phyloP scores from a whole-genome alignment of 164 flowering plant species.

The Sextonia rubra region DNA sequence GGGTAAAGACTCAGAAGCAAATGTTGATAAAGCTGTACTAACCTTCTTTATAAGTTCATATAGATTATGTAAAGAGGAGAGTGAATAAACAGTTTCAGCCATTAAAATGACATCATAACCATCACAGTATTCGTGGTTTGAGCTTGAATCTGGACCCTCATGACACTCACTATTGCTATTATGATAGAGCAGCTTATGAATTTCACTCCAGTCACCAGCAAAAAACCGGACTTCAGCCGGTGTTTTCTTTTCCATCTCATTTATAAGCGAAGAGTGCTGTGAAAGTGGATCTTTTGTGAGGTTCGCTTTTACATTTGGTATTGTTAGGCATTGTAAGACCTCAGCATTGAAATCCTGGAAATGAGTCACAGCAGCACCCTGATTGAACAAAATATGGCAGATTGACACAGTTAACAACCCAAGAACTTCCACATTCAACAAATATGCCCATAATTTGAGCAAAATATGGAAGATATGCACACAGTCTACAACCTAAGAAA shows the following conservation, averaged over 20 bases:
- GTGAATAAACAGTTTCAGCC: constrained; percentile 96
- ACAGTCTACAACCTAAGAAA: constrained; percentile 13
- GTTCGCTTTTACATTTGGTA: constrained; percentile 82
- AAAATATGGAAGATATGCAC: constrained; percentile 32
- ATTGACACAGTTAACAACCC: not conserved
- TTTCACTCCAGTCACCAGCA: constrained; percentile 85
- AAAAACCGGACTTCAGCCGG: constrained; percentile 57
- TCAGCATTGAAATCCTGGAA: constrained; percentile 97
- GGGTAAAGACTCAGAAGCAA: constrained; percentile 5
- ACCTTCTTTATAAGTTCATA: constrained; percentile 84
- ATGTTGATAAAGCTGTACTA: not conserved
- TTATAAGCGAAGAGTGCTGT: constrained; percentile 3
- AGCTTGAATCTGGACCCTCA: constrained; percentile 9
- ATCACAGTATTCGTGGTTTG: constrained; percentile 17
- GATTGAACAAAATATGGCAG: constrained; percentile 12
- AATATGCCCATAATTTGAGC: not conserved
- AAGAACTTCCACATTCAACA: not conserved
- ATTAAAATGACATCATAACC: constrained; percentile 87
- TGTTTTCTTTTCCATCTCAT: constrained; percentile 12
- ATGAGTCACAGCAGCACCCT: constrained; percentile 80
- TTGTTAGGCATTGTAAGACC: constrained; percentile 75
- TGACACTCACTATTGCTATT: constrained; percentile 14
- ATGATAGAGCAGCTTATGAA: constrained; percentile 51
- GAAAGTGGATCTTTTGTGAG: constrained; percentile 18
- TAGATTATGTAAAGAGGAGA: constrained; percentile 52